phyloP scores from a whole-genome alignment of 306 rosid genomes.

The Quercus suber region DNA sequence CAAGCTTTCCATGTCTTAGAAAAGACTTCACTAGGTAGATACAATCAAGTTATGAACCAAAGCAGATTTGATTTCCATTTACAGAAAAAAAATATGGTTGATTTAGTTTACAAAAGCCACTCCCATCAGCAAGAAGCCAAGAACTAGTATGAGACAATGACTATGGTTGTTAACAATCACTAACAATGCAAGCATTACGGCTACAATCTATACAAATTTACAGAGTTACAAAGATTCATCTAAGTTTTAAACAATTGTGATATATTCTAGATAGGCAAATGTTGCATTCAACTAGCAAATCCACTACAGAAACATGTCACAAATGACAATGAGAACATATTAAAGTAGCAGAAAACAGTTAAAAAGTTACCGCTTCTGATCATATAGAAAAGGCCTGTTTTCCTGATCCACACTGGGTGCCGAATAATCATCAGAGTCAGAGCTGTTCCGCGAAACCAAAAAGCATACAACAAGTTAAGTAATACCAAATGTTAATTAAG shows the following conservation, averaged over 20 bases:
- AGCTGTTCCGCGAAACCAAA: slow-evolving; percentile 34
- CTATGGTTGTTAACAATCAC: background rate
- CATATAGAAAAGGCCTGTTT: slow-evolving; percentile 55
- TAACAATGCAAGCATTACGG: background rate
- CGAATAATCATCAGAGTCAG: slow-evolving; percentile 40
- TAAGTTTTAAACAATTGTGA: background rate
- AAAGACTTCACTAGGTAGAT: background rate
- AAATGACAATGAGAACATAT: background rate
- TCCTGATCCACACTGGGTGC: slow-evolving; percentile 37
- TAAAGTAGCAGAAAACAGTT: slow-evolving; percentile 1
- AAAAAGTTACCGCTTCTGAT: slow-evolving; percentile 50
- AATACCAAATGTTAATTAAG: background rate
- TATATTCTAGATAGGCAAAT: background rate
- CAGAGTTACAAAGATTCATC: background rate
- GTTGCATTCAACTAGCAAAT: background rate
- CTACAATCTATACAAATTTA: background rate
- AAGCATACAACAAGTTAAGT: slow-evolving; percentile 9
- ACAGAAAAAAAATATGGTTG: background rate
- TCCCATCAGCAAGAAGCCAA: background rate
- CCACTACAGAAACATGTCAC: background rate
- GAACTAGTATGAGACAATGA: background rate
- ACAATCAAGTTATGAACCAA: background rate
- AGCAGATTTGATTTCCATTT: background rate
- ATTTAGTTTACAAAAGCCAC: background rate
- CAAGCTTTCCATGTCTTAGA: background rate